These are phyloP conservation scores for Jacaranda copaia DNA, from an alignment of 257 asterid species.

Conservation along the genomic window DNA sequence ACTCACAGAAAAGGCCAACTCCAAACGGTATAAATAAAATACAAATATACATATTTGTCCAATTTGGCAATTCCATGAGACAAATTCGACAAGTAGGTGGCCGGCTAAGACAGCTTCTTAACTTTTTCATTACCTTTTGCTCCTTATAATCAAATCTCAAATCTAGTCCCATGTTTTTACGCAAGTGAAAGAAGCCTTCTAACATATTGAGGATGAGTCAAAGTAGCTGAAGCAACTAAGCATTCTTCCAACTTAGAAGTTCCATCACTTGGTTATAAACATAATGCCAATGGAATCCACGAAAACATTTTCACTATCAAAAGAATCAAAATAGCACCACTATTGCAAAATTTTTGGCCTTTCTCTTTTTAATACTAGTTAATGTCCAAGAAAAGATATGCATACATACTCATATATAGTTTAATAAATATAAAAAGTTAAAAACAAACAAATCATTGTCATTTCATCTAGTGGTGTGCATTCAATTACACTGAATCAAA, in stretches of 20 bases:
- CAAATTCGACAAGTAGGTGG: constrained; percentile 59
- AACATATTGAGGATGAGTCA: constrained; percentile 15
- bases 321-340: not conserved
- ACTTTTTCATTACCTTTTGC: constrained; percentile 48
- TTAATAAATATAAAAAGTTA: too few species aligned
- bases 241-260: constrained; percentile 24
- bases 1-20: constrained; percentile 38
- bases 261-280: not conserved
- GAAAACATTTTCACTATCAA: constrained; percentile 20
- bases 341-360: too few species aligned
- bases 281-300: constrained; percentile 20
- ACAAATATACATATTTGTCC: constrained; percentile 39
- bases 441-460: too few species aligned
- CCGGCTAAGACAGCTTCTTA: constrained; percentile 73
- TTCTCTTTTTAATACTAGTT: too few species aligned
- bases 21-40: constrained; percentile 16
- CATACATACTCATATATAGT: too few species aligned
- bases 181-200: not conserved
- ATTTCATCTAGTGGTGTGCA: too few species aligned
- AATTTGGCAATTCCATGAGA: constrained; percentile 34
- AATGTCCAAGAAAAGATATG: too few species aligned
- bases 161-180: not conserved
- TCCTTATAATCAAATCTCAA: constrained; percentile 24
- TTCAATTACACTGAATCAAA: too few species aligned
- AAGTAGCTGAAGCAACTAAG: constrained; percentile 33